Evolutionary conservation across 495 filamentous ascomycete species (phyloP).

Genomic region (Entonaema liquescens): DNA sequence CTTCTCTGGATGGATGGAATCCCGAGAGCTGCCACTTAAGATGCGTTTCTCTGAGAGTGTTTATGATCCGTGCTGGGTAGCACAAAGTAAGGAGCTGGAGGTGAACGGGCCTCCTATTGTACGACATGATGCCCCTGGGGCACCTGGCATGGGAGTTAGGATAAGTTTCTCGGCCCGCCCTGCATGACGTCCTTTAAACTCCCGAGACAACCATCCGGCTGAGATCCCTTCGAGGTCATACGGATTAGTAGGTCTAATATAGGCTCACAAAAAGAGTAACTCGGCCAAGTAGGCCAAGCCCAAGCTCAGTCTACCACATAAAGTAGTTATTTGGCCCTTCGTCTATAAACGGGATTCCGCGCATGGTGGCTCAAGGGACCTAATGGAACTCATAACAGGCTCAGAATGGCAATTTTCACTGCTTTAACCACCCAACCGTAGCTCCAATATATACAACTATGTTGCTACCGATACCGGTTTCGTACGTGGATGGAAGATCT

Average conservation of each 20-base stretch:
- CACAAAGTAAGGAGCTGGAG: background rate
- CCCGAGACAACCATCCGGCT: background rate
- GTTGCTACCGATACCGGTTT: background rate
- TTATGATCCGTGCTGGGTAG: background rate
- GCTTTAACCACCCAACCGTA: background rate
- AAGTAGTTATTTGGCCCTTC: background rate
- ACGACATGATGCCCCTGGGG: background rate
- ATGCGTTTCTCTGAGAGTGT: background rate
- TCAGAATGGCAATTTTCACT: background rate
- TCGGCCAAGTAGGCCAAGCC: background rate
- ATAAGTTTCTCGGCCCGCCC: background rate
- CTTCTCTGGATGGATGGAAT: background rate
- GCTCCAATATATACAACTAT: background rate
- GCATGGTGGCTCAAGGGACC: background rate
- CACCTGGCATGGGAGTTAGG: background rate
- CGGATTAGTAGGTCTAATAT: background rate
- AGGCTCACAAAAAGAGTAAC: background rate
- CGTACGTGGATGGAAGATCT: too few species aligned
- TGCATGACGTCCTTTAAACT: background rate
- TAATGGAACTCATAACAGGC: background rate
- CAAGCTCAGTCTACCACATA: background rate
- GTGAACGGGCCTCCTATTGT: background rate
- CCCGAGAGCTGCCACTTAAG: background rate
- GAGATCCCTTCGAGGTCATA: background rate
- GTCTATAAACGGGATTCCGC: background rate